Conservation (phyloP, 305 asterid genomes). For the Rubia tinctorum region DNA sequence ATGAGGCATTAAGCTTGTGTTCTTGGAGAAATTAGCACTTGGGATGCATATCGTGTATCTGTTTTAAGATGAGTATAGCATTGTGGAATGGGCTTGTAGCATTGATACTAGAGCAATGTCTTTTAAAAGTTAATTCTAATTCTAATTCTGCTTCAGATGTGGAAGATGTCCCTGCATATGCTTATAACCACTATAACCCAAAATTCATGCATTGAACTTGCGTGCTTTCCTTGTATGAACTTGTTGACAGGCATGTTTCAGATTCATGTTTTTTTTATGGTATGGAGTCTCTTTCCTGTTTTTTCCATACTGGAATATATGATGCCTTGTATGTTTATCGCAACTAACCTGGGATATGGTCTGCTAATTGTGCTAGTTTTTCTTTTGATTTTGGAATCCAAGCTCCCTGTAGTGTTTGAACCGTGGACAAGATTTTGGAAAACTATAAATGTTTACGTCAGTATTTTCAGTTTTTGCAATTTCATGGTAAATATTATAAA, state of each 20-base stretch:
- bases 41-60: background rate
- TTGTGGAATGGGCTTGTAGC: background rate
- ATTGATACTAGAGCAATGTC: background rate
- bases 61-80: background rate
- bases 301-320: background rate
- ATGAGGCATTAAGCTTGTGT: background rate
- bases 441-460: no score
- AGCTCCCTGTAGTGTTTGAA: no score
- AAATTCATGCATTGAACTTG: background rate
- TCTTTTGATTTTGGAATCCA: no score
- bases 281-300: background rate
- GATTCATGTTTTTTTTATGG: background rate
- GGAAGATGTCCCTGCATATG: background rate
- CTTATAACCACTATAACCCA: background rate
- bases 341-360: background rate
- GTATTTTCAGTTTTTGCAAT: background rate
- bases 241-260: background rate
- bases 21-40: background rate
- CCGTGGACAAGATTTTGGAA: no score
- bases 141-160: background rate
- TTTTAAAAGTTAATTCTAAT: background rate
- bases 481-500: background rate
- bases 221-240: background rate
- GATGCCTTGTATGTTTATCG: background rate
- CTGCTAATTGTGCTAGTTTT: no score